phyloP scores from a whole-genome alignment of 140 eudicot species.

The Ambrosia hybrid region DNA sequence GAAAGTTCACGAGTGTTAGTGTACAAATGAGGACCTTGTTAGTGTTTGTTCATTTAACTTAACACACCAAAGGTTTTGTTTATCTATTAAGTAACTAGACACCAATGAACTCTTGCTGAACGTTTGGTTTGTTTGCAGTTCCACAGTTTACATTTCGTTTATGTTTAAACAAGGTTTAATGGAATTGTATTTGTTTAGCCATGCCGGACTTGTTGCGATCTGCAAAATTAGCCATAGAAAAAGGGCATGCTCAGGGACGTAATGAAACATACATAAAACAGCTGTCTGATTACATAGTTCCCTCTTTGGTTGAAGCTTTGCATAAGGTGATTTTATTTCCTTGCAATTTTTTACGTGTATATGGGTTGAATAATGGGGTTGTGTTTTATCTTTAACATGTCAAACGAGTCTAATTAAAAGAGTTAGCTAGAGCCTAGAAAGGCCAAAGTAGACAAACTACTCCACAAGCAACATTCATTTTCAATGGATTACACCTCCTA shows the following conservation, averaged over 20 bases:
- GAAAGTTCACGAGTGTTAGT: not conserved
- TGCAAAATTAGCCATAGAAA: constrained; percentile 94
- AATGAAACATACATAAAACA: constrained; percentile 91
- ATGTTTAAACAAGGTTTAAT: constrained; percentile 1
- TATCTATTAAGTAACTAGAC: not conserved
- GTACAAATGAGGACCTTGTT: not conserved
- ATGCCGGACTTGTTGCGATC: constrained; percentile 97
- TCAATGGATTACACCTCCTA: not conserved
- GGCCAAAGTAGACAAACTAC: not conserved
- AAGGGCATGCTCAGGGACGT: constrained; percentile 98
- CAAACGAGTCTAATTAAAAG: not conserved
- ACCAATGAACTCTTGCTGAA: not conserved
- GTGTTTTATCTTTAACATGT: not conserved
- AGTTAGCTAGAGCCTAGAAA: not conserved
- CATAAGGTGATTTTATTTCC: constrained; percentile 59
- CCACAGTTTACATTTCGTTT: not conserved
- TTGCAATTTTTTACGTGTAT: not conserved
- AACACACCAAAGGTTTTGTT: not conserved
- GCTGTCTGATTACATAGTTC: constrained; percentile 89
- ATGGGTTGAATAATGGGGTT: not conserved
- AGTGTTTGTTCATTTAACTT: not conserved
- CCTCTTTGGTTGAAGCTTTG: constrained; percentile 92
- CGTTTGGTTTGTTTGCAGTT: not conserved
- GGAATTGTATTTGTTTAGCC: constrained; percentile 43
- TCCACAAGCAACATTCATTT: not conserved